Percentiles rank a stretch among this genome's conserved stretches.
Evolutionary conservation across 768 basidiomycete species (phyloP).

Genomic region (Brasilioporus rufonigricans): DNA sequence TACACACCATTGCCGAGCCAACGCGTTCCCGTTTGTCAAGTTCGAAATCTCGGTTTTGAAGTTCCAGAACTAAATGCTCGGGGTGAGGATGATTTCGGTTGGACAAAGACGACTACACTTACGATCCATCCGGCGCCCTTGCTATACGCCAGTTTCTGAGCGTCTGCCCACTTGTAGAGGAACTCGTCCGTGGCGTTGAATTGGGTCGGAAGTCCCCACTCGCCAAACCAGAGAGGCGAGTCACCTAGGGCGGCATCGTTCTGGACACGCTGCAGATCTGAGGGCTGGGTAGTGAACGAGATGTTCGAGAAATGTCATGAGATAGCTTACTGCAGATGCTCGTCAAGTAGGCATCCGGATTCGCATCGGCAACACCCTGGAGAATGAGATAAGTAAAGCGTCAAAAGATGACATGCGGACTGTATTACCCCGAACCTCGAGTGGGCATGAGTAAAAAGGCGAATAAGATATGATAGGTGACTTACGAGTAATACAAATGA

Average conservation of each 20-base stretch:
- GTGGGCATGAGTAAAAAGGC: conserved; percentile 5
- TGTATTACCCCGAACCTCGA: conserved; percentile 55
- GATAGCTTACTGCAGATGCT: conserved; percentile 63
- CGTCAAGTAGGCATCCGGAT: conserved; percentile 60
- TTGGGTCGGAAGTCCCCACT: conserved; percentile 64
- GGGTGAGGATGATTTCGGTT: neutral
- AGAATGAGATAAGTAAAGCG: conserved; percentile 1
- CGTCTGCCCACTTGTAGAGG: conserved; percentile 68
- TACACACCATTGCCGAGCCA: conserved; percentile 64
- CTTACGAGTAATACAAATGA: conserved; percentile 74
- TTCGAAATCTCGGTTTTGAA: conserved; percentile 66
- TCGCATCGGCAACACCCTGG: conserved; percentile 69
- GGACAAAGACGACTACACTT: conserved; percentile 23
- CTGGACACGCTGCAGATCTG: conserved; percentile 61
- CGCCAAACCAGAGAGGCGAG: conserved; percentile 53
- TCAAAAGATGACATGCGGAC: neutral
- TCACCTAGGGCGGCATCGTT: conserved; percentile 43
- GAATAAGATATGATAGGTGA: neutral
- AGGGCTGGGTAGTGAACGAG: neutral
- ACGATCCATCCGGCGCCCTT: conserved; percentile 67
- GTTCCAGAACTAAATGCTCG: conserved; percentile 55
- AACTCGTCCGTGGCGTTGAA: conserved; percentile 64
- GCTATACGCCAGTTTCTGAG: conserved; percentile 66
- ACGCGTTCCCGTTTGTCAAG: conserved; percentile 40
- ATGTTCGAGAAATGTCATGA: neutral